Evolutionary conservation across 768 basidiomycete species (phyloP).

Genomic region (Guyanaporus albipodus): DNA sequence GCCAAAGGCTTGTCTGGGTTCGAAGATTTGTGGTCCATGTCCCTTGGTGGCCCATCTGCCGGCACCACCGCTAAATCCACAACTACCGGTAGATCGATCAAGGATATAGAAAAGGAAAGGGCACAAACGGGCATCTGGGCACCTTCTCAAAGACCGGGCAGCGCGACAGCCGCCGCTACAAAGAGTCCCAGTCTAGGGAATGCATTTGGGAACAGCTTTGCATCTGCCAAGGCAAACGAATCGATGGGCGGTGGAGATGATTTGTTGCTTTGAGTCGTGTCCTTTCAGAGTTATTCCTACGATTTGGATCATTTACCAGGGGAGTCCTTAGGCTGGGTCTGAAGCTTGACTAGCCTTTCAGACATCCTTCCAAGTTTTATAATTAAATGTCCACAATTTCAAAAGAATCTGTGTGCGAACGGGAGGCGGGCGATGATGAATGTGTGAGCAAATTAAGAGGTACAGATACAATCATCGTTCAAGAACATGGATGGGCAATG

Average conservation of each 20-base stretch:
- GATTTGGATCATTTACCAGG: conserved; percentile 8
- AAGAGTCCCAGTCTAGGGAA: conserved; percentile 14
- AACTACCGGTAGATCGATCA: conserved; percentile 66
- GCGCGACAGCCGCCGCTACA: not conserved
- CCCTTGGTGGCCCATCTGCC: conserved; percentile 48
- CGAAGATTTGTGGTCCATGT: conserved; percentile 87
- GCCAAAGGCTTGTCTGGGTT: conserved; percentile 55
- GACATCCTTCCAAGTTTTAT: not conserved
- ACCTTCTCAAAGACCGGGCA: conserved; percentile 24
- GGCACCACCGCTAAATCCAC: conserved; percentile 34
- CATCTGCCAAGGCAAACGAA: conserved; percentile 18
- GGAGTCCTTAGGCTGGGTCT: not conserved
- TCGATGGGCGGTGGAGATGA: conserved; percentile 37
- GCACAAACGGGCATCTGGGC: conserved; percentile 78
- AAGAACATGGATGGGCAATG: conserved; percentile 25
- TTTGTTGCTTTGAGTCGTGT: conserved; percentile 35
- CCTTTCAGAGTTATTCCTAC: not conserved
- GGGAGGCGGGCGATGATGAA: conserved; percentile 9
- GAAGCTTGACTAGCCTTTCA: not conserved
- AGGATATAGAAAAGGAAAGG: conserved; percentile 88
- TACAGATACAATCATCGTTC: conserved; percentile 39
- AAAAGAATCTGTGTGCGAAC: conserved; percentile 20
- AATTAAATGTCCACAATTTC: conserved; percentile 16
- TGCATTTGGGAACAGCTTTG: conserved; percentile 36
- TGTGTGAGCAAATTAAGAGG: conserved; percentile 31